Base-by-base conservation (phyloP, 257 asterid genomes). In the Leptodermis oblonga region DNA sequence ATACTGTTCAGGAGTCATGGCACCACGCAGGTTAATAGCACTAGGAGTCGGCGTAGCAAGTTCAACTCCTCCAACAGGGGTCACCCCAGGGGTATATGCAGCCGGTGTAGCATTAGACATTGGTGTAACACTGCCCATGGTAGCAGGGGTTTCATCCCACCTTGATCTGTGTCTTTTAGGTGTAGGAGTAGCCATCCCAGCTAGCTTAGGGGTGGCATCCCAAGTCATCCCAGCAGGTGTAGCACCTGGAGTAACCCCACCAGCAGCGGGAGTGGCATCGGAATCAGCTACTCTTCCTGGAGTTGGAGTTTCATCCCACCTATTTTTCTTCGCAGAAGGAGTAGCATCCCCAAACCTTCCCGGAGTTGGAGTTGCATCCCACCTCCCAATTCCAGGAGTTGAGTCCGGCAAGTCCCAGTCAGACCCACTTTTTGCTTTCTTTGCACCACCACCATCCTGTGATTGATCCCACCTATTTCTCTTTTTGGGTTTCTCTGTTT, bases 281-380 rank as follows among this genome's bases (percentile, higher is more conserved):
- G 93, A 83, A 77, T 90, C 97, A 56, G 83, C 86, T 59, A 84
- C 26, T 72, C 97, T 85, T 22, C 97, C 97, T 5, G 97, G 96
- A 28, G 97, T 90, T 25, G 97, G 97, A 34, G 97, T 90, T 81
- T 90, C 97, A 60, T 90, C 97, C 97, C 97, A 90, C 74, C 97
- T 84, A 76, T 90, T 90, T 73, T 65, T 87, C 87, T 83, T 84
- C 12, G 86, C 69, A 0, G 94, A 86, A 1, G 97, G 97, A 7
- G 96, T 90, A 41, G 97, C 96, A 80, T 90, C 97, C 11, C 96
- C 92, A 34, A 90, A 28, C 76, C 96, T 85, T 20, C 97, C 97
- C 1, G 97, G 97, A 0, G 98, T 92, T 0, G 97, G 97, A 7
- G 97, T 92, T 1, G 98, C 97, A 83, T 90, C 98, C 98, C 98